Evolutionary conservation across 2,329 filamentous ascomycete species (phyloP).

Genomic region (Mycosphaerelloides madeirae): DNA sequence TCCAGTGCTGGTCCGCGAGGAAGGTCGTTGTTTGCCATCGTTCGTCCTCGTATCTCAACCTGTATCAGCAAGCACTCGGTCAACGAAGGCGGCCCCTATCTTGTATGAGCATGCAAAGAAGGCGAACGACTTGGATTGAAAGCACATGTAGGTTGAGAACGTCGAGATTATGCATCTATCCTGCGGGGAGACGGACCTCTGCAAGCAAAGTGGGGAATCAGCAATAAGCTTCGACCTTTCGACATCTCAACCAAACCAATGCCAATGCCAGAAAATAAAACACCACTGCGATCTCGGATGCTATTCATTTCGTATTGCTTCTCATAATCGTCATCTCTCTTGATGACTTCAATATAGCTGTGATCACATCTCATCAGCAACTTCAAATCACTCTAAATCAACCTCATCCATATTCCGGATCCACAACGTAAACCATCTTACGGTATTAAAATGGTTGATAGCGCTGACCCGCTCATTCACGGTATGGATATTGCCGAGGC

Average conservation of each 20-base stretch:
- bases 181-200: too few species aligned
- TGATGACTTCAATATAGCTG: background rate
- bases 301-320: background rate
- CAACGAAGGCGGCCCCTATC: background rate
- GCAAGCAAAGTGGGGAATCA: too few species aligned
- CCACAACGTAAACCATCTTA: slow-evolving; percentile 40
- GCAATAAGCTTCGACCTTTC: too few species aligned
- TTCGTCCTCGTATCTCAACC: too few species aligned
- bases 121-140: too few species aligned
- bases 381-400: slow-evolving; percentile 24
- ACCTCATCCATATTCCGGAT: slow-evolving; percentile 45
- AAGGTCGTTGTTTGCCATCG: background rate
- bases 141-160: background rate
- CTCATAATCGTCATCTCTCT: background rate
- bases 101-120: background rate
- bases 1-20: too few species aligned
- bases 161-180: background rate
- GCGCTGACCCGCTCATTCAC: slow-evolving; percentile 34
- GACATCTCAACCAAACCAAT: background rate
- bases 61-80: too few species aligned
- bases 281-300: background rate
- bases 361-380: background rate
- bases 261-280: background rate
- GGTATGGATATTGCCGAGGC: slow-evolving; percentile 32
- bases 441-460: slow-evolving; percentile 40